These are phyloP conservation scores for Rhodotorula mucilaginosa DNA, from an alignment of 1,284 basidiomycete genomes.

Conservation along the genomic window DNA sequence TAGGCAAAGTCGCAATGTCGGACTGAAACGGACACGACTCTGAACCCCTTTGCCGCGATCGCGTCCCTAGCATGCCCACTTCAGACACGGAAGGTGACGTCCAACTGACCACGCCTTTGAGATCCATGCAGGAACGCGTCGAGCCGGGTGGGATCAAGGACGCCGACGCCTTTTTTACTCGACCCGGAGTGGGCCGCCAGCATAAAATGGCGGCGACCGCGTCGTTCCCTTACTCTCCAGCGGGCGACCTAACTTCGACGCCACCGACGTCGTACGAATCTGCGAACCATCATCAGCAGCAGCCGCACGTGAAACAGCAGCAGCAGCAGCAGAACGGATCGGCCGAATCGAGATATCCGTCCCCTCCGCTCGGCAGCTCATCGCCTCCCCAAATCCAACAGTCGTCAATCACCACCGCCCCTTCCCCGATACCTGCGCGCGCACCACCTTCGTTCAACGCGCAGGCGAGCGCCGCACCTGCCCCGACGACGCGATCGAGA, in stretches of 20 bases:
- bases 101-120: too few species aligned
- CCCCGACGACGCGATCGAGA: neutral
- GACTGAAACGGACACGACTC: too few species aligned
- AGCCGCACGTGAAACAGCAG: too few species aligned
- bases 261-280: neutral
- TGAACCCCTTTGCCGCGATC: too few species aligned
- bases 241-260: neutral
- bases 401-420: too few species aligned
- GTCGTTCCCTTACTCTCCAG: conserved; percentile 22
- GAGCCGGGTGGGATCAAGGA: neutral
- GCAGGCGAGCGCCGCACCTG: neutral
- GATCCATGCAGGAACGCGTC: neutral
- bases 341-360: conserved; percentile 21
- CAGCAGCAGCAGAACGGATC: too few species aligned
- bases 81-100: too few species aligned
- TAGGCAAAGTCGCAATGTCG: neutral
- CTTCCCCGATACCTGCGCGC: neutral
- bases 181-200: conserved; percentile 20
- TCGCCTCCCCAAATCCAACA: too few species aligned
- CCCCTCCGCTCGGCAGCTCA: conserved; percentile 13
- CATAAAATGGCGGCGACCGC: neutral
- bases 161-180: neutral
- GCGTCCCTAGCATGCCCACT: too few species aligned
- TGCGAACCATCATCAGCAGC: too few species aligned
- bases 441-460: neutral